These are phyloP conservation scores for Plasmodium vivax DNA, from an alignment of 169 alveolate species.

Conservation along the genomic window DNA sequence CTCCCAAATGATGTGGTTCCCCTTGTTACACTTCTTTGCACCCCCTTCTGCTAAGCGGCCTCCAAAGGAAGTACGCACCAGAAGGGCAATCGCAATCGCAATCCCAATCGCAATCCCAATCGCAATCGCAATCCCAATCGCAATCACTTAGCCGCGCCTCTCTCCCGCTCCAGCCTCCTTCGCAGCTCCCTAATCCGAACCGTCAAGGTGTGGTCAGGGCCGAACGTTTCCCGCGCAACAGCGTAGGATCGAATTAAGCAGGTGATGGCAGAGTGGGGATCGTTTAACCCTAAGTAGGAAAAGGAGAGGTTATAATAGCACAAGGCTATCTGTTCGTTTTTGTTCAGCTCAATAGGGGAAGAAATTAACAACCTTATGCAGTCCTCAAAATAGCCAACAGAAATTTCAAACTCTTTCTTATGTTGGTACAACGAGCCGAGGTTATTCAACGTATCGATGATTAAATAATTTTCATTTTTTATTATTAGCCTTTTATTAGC, in stretches of 20 bases:
- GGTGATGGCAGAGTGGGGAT: conserved; percentile 49
- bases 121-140: neutral
- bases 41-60: neutral
- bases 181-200: conserved; percentile 22
- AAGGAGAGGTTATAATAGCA: conserved; percentile 68
- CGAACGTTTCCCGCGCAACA: conserved; percentile 31
- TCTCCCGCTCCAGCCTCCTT: conserved; percentile 24
- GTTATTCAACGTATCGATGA: conserved; percentile 70
- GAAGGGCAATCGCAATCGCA: too few relatives aligned
- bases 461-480: conserved; percentile 47
- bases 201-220: conserved; percentile 67
- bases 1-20: neutral
- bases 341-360: conserved; percentile 38
- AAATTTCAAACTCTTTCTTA: conserved; percentile 27
- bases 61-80: neutral
- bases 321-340: conserved; percentile 69
- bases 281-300: conserved; percentile 71
- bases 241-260: conserved; percentile 50
- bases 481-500: conserved; percentile 61
- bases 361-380: conserved; percentile 56
- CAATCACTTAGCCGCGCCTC: neutral
- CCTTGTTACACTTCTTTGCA: neutral
- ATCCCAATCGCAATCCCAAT: too few relatives aligned
- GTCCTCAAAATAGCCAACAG: conserved; percentile 67
- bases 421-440: conserved; percentile 65